Base-by-base conservation (phyloP, 306 rosid genomes). In the Begonia peltatifolia region DNA sequence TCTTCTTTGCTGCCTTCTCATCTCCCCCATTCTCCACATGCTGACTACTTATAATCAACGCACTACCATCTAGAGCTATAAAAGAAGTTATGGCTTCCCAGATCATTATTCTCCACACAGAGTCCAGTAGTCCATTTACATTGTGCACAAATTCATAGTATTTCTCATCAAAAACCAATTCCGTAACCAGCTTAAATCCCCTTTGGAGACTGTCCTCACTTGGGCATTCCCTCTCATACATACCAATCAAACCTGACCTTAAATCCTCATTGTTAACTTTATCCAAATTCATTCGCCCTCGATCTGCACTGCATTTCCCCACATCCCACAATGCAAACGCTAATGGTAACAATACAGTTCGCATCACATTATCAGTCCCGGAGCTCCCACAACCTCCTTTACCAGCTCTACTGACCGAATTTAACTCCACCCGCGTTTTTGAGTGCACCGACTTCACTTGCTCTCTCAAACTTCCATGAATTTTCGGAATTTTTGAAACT, bases 21-120 rank as follows among this genome's bases (percentile, higher is more conserved):
- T 59, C 87, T 17, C 63, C 68, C 59, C 62, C 71, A 11, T 43
- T 84, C 52, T 23, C 65, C 64, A 59, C 74, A 30, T 61, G 64
- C 60, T 52, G 55, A 41, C 65, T 56, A 72, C 71, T 73, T 20
- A 50, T 87, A 60, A 17, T 72, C 74, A 75, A 60, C 44, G 78
- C 86, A 35, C 60, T 72, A 50, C 80, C 79, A 64, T 86, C 87
- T 0, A 86, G 76, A 12, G 56, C 74, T 2, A 68, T 52, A 59
- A 74, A 63, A 4, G 74, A 87, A 1, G 79, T 65, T 11, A 70
- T 57, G 16, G 66, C 73, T 62, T 90, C 95, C 95, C 92, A 90
- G 1, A 71, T 76, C 64, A 86, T 82, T 63, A 80, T 76, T 47
- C 75, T 79, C 92, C 82, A 80, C 52, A 90, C 84, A 58, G 68